These are phyloP conservation scores for Candida sp. DNA, from an alignment of 1,139 yeast species.

Conservation along the genomic window DNA sequence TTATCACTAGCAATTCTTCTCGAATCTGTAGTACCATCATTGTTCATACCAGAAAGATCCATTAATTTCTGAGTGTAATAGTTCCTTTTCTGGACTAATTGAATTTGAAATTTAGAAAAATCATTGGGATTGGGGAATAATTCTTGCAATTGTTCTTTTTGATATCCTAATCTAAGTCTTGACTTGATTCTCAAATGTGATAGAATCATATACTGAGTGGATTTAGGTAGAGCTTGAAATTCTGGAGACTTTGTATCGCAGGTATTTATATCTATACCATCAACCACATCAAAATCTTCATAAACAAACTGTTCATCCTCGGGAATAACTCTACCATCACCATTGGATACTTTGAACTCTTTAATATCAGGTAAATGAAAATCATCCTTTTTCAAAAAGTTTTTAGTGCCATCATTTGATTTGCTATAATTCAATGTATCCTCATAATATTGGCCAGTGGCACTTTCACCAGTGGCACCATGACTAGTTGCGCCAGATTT, in stretches of 20 bases:
- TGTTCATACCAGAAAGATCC: slow-evolving; percentile 83
- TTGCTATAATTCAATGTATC: slow-evolving; percentile 4
- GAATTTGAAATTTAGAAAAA: slow-evolving; percentile 88
- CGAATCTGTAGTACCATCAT: slow-evolving; percentile 38
- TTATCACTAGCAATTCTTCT: slow-evolving; percentile 83
- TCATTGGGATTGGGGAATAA: slow-evolving; percentile 85
- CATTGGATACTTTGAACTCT: slow-evolving; percentile 29
- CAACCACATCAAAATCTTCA: slow-evolving; percentile 64
- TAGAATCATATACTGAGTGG: slow-evolving; percentile 85
- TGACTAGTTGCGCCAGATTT: not conserved
- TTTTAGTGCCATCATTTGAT: slow-evolving; percentile 7
- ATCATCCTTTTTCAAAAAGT: slow-evolving; percentile 58
- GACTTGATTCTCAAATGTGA: slow-evolving; percentile 82
- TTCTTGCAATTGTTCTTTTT: slow-evolving; percentile 78
- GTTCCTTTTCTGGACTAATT: slow-evolving; percentile 89
- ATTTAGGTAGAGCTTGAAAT: slow-evolving; percentile 64
- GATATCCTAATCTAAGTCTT: slow-evolving; percentile 90
- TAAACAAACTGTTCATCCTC: slow-evolving; percentile 67
- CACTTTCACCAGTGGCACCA: too few species aligned
- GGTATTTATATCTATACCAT: slow-evolving; percentile 64
- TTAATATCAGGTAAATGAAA: slow-evolving; percentile 75
- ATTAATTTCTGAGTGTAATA: slow-evolving; percentile 84
- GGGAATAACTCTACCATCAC: slow-evolving; percentile 73
- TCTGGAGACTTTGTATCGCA: slow-evolving; percentile 70
- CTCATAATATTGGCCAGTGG: slow-evolving; percentile 1